Evolutionary conservation across 2,329 filamentous ascomycete species (phyloP).

Genomic region (Ophidiomyces ophidiicola): DNA sequence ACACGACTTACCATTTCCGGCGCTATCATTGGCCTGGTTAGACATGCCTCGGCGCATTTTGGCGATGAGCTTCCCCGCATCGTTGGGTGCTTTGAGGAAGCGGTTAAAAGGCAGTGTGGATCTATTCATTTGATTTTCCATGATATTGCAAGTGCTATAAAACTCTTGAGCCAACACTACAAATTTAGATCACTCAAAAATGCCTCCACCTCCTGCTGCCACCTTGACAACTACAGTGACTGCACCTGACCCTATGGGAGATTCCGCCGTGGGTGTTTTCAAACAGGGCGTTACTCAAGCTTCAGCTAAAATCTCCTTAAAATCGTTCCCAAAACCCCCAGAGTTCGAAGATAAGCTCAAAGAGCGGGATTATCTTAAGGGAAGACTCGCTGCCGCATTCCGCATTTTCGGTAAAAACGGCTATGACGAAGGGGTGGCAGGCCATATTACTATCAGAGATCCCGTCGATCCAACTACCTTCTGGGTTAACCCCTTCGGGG

Average conservation of each 20-base stretch:
- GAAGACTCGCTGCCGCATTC: constrained; percentile 44
- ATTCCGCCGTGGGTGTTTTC: constrained; percentile 11
- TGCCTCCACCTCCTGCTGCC: no score
- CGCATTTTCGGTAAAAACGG: constrained; percentile 47
- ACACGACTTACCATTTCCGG: no score
- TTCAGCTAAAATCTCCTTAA: constrained; percentile 20
- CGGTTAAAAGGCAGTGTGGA: no score
- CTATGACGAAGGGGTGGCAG: constrained; percentile 50
- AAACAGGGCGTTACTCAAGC: constrained; percentile 14
- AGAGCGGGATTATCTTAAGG: constrained; percentile 44
- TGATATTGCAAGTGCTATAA: no score
- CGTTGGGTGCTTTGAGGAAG: no score
- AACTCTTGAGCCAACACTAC: no score
- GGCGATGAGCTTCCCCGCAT: no score
- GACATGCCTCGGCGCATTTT: no score
- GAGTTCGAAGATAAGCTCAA: constrained; percentile 33
- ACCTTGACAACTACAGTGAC: constrained; percentile 23
- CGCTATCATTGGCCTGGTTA: no score
- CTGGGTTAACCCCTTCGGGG: constrained; percentile 55
- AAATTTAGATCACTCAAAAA: no score
- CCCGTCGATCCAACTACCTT: constrained; percentile 49
- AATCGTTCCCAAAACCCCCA: constrained; percentile 25
- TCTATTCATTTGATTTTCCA: no score
- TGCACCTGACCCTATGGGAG: constrained; percentile 11
- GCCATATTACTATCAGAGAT: constrained; percentile 51